Conservation (phyloP, 805 yeast genomes). For the Wickerhamomyces alni region DNA sequence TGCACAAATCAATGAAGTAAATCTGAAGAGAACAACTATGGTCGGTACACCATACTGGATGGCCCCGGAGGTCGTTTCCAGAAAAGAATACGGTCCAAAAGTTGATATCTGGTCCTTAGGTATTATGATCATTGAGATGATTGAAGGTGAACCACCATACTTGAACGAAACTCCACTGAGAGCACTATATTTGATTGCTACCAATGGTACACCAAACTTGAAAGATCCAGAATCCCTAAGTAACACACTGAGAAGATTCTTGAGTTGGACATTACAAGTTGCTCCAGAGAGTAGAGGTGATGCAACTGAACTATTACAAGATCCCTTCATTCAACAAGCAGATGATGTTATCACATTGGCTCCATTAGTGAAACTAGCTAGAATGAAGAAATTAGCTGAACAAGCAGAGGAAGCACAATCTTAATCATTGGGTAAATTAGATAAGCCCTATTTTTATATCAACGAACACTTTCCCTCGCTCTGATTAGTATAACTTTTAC, state of each 20-base stretch:
- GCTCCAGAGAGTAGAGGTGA: slow-evolving; percentile 76
- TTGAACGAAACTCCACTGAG: slow-evolving; percentile 92
- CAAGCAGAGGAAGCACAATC: slow-evolving; percentile 24
- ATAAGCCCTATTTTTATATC: neutral
- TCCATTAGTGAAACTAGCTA: slow-evolving; percentile 69
- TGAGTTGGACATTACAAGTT: slow-evolving; percentile 75
- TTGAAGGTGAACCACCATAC: slow-evolving; percentile 98
- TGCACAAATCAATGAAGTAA: slow-evolving; percentile 81
- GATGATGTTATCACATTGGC: slow-evolving; percentile 58
- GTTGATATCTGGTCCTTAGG: slow-evolving; percentile 98
- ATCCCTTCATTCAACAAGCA: slow-evolving; percentile 57
- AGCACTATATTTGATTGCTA: slow-evolving; percentile 89
- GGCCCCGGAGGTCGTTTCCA: slow-evolving; percentile 98
- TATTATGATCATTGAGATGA: slow-evolving; percentile 97
- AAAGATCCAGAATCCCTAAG: slow-evolving; percentile 83
- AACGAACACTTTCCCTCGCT: neutral
- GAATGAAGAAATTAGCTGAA: slow-evolving; percentile 52
- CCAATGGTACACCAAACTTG: slow-evolving; percentile 92
- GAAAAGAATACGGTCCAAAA: slow-evolving; percentile 93
- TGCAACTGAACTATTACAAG: slow-evolving; percentile 64
- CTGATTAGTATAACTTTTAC: too few species aligned
- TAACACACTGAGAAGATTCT: slow-evolving; percentile 56
- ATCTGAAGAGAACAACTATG: slow-evolving; percentile 91
- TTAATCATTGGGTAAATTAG: slow-evolving; percentile 1
- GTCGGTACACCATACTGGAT: slow-evolving; percentile 99